Evolutionary conservation across 2,329 filamentous ascomycete species (phyloP), one percentile per base, ranked within the genome.

Genomic region (Aspergillus ruber): DNA sequence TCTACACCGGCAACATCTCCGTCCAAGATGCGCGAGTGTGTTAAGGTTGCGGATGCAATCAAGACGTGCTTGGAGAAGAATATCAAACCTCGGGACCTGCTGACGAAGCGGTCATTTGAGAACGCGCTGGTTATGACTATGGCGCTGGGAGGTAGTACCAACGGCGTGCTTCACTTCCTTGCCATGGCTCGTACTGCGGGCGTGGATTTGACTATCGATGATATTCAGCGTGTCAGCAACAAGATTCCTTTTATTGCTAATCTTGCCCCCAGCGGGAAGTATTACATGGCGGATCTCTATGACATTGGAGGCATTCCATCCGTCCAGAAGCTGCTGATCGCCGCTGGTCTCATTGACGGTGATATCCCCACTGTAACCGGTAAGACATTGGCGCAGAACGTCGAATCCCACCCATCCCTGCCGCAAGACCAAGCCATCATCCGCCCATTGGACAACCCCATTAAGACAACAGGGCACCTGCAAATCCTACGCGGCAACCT

Each of bases 51-150:
- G 4, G 82, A 86, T 29, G 85, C 85, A 23, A 93, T 95, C 70
- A 81, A 80, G 54, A 75, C 80, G 9, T 90, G 86, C 63, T 86
- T 95, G 82, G 85, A 88, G 62, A 82, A 81, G 64, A 84, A 94
- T 67, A 90, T 95, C 55, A 84, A 83, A 0, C 89, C 90, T 0
- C 79, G 84, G 17, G 85, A 93, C 60, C 79, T 95, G 27, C 74
- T 95, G 57, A 94, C 87, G 3, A 87, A 86, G 54, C 79, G 79
- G 1, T 82, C 87, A 0, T 91, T 95, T 51, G 88, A 95, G 66
- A 95, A 95, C 63, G 90, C 90, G 1, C 76, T 95, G 17, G 86
- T 91, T 1, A 82, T 95, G 67, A 93, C 89, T 65, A 95, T 94
- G 87, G 85, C 88, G 2, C 77, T 95, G n/a, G 90, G 90, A 45